These are phyloP conservation scores for Colletotrichum chrysophilum DNA, from an alignment of 2,329 filamentous ascomycete genomes.

Conservation along the genomic window DNA sequence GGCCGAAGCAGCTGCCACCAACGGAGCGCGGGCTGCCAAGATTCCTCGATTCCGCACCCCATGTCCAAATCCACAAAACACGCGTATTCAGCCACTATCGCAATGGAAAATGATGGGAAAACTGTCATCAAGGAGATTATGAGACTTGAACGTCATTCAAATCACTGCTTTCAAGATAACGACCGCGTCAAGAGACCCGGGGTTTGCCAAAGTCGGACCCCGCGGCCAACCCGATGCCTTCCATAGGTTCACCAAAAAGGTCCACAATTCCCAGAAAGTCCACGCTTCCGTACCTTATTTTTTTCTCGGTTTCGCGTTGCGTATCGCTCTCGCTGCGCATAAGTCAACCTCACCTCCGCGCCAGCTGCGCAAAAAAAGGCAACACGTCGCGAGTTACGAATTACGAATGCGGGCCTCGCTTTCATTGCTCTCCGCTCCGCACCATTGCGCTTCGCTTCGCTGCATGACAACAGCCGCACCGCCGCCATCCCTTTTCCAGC, in stretches of 20 bases:
- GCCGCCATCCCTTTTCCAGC: not conserved
- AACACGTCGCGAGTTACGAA: not conserved
- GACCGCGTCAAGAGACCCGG: not conserved
- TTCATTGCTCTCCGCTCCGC: not conserved
- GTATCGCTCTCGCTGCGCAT: not conserved
- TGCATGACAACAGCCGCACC: not conserved
- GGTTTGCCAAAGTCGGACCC: not conserved
- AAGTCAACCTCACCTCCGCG: not conserved
- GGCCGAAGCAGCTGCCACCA: not conserved
- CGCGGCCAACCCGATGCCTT: not conserved
- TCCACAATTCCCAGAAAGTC: not conserved
- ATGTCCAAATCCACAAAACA: not conserved
- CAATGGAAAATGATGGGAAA: not conserved
- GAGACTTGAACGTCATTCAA: not conserved
- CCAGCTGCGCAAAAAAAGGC: not conserved
- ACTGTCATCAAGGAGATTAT: not conserved
- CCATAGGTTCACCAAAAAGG: not conserved
- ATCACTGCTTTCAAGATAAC: not conserved
- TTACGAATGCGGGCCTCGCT: not conserved
- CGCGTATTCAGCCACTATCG: not conserved
- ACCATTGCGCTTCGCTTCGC: not conserved
- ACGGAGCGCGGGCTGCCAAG: conserved; percentile 1
- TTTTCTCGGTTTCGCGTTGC: not conserved
- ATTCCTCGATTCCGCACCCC: not conserved
- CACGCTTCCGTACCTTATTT: not conserved